Evolutionary conservation across 2,329 filamentous ascomycete genomes (phyloP), one percentile per base, ranked within the genome.

Genomic region (Arthrinium phaeospermum): DNA sequence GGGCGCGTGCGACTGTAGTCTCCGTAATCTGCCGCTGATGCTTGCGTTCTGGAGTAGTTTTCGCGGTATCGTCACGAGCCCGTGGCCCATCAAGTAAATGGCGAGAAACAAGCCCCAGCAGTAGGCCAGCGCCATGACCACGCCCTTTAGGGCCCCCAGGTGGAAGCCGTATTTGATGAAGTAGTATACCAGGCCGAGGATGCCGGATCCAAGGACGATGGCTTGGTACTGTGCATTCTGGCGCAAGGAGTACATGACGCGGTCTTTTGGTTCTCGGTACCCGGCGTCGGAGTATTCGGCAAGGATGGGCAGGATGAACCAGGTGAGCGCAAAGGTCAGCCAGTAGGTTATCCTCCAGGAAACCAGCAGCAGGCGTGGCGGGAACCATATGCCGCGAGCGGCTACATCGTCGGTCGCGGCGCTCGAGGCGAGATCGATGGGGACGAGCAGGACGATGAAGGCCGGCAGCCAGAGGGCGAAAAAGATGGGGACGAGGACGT

Each of bases 1-100:
- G 1, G 95, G 95, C 6, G 96, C 96, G 74, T 92, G 89, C 12
- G 87, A 86, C 80, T 98, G 95, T 47, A 98, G 86, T 47, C 93
- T 88, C 73, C 91, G 91, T 67, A 99, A 82, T 71, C 92, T 89
- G 68, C 90, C 90, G 75, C 91, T 93, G 67, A 95, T 90, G 79
- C 91, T 94, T 45, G 95, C 92, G 79, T 94, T 93, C 73, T 92
- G 91, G 78, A 96, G 92, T 22, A 99, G 85, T 49, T 90, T 90
- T 75, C 96, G 89, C 0, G 96, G 96, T 72, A 99, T 93, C 1
- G 95, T 93, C 45, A 99, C 96, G 37, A 99, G 87, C 10, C 96
- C 96, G 82, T 99, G 96, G 8, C 96, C 96, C 96, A 99, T 98
- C 53, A 99, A 87, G 79, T 98, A 98, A 74, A 99, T 98, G 67